Evolutionary conservation across 805 yeast genomes (phyloP), one percentile per base, ranked within the genome.

Genomic region (Kodamaea hsintzibuensis): DNA sequence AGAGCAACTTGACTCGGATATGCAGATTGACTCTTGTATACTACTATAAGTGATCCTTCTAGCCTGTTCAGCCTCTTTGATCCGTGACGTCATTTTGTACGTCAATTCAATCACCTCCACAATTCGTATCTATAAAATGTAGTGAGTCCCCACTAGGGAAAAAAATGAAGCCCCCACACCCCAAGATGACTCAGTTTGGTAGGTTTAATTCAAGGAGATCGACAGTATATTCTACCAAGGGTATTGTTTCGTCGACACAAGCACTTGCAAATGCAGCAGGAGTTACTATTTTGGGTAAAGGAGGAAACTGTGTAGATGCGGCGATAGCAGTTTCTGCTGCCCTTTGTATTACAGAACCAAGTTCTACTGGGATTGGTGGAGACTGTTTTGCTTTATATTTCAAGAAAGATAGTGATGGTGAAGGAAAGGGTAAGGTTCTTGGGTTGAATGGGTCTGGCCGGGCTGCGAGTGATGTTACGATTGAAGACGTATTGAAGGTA

Each of bases 371-470:
- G n/a, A 73, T 83, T 49, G 88, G 86, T 5, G 88, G 88, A 38
- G 88, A 84, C 62, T 83, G 87, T 48, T 89, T 86, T 71, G 80
- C 84, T 1, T 68, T 88, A 37, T 84, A 76, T 62, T 85, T 84
- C 66, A 76, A 81, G 43, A 47, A 50, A 16, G 55, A 59, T 25
- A 73, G 79, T 3, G 77, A 81, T 53, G 4, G n/a, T 14, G 25
- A 30, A 5, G 35, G 19, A 13, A 40, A 40, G 13, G 44, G 44
- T 40, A 72, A 75, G 53, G 88, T 87, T 0, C 69, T 73, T 48
- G 96, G 92, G 0, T 60, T 89, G 60, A 89, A 88, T 66, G 96
- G 93, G 3, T 81, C 89, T 46, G 96, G 96, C 7, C 77, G 88
- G 53, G 75, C 91, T 1, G 88, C 92, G 3, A 64, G 74, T 12